Evolutionary conservation across 306 rosid species (phyloP).

Genomic region (Hippophae tibetana): DNA sequence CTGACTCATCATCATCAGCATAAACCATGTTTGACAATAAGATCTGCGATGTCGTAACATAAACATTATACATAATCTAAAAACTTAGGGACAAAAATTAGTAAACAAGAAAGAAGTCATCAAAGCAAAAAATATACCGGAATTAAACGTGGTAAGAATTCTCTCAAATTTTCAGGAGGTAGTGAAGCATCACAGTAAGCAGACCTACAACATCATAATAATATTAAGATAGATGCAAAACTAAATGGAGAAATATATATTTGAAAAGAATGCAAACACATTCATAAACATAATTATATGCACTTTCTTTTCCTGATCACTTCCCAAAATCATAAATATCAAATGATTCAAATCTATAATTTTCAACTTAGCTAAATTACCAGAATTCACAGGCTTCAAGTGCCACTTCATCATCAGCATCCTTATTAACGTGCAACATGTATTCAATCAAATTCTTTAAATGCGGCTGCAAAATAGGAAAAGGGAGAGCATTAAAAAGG

Average conservation of each 20-base stretch:
- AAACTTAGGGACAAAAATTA: slow-evolving; percentile 7
- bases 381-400: slow-evolving; percentile 99
- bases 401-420: slow-evolving; percentile 86
- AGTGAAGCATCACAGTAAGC: slow-evolving; percentile 82
- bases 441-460: slow-evolving; percentile 75
- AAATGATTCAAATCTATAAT: slow-evolving; percentile 13
- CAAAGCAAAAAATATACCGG: slow-evolving; percentile 45
- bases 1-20: slow-evolving; percentile 92
- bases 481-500: too few species aligned
- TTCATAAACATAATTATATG: too few species aligned
- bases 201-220: slow-evolving; percentile 45
- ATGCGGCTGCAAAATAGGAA: slow-evolving; percentile 59
- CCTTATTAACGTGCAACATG: slow-evolving; percentile 97
- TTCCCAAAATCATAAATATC: slow-evolving; percentile 14
- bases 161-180: slow-evolving; percentile 82
- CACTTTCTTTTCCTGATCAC: slow-evolving; percentile 6
- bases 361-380: slow-evolving; percentile 32
- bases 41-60: slow-evolving; percentile 33
- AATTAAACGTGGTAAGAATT: slow-evolving; percentile 85
- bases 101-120: slow-evolving; percentile 12
- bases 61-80: slow-evolving; percentile 15
- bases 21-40: slow-evolving; percentile 93
- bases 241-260: too few species aligned
- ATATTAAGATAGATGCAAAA: too few species aligned
- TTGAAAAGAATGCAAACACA: too few species aligned